Evolutionary conservation across 805 yeast species (phyloP).

Genomic region (Yarrowia keelungensis): DNA sequence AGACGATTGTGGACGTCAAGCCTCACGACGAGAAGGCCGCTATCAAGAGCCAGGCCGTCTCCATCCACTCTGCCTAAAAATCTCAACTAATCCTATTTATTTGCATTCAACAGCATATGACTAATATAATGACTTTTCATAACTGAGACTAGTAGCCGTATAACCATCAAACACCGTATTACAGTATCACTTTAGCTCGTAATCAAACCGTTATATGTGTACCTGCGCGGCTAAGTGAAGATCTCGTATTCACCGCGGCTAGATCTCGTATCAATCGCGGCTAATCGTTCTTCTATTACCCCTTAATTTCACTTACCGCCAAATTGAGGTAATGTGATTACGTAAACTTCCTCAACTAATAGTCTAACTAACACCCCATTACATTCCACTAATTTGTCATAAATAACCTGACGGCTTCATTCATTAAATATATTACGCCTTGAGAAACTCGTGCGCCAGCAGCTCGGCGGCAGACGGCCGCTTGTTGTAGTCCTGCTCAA

Average conservation of each 20-base stretch:
- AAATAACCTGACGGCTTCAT: neutral
- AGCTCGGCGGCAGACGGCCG: slow-evolving; percentile 79
- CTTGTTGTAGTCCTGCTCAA: slow-evolving; percentile 74
- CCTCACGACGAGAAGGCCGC: slow-evolving; percentile 19
- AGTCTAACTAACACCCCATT: too few relatives aligned
- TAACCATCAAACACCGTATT: too few relatives aligned
- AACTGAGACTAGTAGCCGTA: too few relatives aligned
- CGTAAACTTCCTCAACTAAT: too few relatives aligned
- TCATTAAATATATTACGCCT: neutral
- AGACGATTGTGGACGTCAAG: neutral
- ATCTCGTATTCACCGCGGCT: too few relatives aligned
- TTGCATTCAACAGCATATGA: slow-evolving; percentile 36
- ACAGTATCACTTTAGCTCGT: neutral
- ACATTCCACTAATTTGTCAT: too few relatives aligned
- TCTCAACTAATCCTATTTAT: slow-evolving; percentile 21
- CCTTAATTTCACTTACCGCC: too few relatives aligned
- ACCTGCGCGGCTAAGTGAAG: too few relatives aligned
- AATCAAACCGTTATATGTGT: neutral
- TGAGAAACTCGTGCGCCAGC: slow-evolving; percentile 64
- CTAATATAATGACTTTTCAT: neutral
- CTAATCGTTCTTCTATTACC: too few relatives aligned
- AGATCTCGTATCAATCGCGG: too few relatives aligned
- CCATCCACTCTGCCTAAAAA: slow-evolving; percentile 3
- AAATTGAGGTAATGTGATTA: too few relatives aligned
- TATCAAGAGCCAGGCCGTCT: slow-evolving; percentile 6